phyloP scores from a whole-genome alignment of 345 rosid species.

The Cardiospermum halicacabum region DNA sequence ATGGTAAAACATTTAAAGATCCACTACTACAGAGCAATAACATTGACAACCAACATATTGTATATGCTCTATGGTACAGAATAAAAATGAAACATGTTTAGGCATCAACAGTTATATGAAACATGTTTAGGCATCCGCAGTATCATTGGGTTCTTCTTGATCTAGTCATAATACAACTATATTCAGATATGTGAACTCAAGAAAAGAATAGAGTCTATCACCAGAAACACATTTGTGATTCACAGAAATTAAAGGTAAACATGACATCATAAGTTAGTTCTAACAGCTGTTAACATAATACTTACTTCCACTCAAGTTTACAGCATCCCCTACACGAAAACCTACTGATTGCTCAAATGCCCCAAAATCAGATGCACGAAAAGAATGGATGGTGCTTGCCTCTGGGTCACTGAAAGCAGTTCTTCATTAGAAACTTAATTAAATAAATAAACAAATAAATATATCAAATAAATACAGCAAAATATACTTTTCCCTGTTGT shows the following conservation, averaged over 20 bases:
- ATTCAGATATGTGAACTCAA: background rate
- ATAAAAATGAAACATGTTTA: too few species aligned
- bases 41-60: background rate
- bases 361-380: constrained; percentile 26
- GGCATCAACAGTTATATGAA: background rate
- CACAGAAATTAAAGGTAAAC: background rate
- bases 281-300: constrained; percentile 2
- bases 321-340: constrained; percentile 26
- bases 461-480: background rate
- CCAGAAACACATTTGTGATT: background rate
- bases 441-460: too few species aligned
- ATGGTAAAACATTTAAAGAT: background rate
- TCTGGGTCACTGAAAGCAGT: constrained; percentile 28
- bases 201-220: background rate
- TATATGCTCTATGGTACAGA: background rate
- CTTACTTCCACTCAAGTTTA: constrained; percentile 35
- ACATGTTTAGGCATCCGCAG: background rate
- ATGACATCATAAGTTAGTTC: background rate
- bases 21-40: background rate
- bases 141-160: background rate
- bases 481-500: background rate
- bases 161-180: background rate
- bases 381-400: constrained; percentile 19
- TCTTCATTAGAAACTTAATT: constrained; percentile 12
- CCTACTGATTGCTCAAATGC: constrained; percentile 27